phyloP scores from a whole-genome alignment of 2,329 filamentous ascomycete genomes.

The Aspergillus japonicus region DNA sequence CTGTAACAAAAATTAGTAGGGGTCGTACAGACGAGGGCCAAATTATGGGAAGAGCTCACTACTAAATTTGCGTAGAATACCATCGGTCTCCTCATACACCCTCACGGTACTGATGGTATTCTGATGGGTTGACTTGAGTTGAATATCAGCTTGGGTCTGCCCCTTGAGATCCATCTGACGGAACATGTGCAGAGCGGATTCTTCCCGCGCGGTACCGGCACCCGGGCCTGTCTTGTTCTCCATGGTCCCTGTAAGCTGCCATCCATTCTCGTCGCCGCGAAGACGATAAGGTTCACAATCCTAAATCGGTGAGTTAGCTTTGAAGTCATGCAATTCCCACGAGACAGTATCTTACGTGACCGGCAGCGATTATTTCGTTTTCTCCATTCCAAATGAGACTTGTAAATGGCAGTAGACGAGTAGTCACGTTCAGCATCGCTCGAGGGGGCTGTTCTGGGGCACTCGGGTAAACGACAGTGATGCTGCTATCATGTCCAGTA shows the following conservation, averaged over 20 bases:
- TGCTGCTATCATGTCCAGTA: conserved; percentile 89
- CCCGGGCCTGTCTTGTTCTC: conserved; percentile 69
- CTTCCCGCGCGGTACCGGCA: conserved; percentile 66
- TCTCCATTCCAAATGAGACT: conserved; percentile 90
- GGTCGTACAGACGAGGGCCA: neutral
- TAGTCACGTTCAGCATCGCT: conserved; percentile 86
- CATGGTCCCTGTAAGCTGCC: conserved; percentile 78
- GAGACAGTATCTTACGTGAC: conserved; percentile 61
- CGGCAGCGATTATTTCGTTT: conserved; percentile 89
- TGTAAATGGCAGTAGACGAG: conserved; percentile 87
- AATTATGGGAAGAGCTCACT: conserved; percentile 57
- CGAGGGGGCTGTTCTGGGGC: conserved; percentile 85
- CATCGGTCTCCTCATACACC: conserved; percentile 66
- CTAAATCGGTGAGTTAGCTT: conserved; percentile 28
- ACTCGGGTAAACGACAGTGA: conserved; percentile 93
- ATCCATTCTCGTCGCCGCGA: conserved; percentile 72
- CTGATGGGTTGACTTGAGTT: conserved; percentile 92
- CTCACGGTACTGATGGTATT: conserved; percentile 90
- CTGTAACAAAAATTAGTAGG: conserved; percentile 45
- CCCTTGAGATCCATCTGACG: conserved; percentile 98
- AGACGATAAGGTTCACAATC: conserved; percentile 87
- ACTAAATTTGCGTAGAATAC: conserved; percentile 74
- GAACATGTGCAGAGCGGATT: conserved; percentile 97
- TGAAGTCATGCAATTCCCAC: neutral
- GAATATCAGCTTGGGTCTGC: conserved; percentile 85